Base-by-base conservation (phyloP, 2,329 filamentous ascomycete genomes). In the Trichoderma gracile region DNA sequence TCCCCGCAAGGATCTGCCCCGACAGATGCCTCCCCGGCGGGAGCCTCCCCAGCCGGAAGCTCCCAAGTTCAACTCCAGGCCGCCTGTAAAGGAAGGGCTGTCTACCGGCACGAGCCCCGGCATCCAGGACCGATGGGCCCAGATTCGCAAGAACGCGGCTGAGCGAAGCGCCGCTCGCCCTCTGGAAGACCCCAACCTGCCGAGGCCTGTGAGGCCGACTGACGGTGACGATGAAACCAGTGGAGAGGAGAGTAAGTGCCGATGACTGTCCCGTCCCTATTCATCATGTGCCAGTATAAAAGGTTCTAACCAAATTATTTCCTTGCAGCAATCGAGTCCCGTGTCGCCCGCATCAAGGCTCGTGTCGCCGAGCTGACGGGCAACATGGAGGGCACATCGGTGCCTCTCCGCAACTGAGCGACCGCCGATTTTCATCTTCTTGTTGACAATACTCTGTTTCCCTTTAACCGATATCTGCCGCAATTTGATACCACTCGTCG, bases 301-400 rank as follows among this genome's bases (percentile, higher is more conserved):
- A 17, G 12, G 14, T 54, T 15, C 74, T 77, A 52, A 77, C 67
- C 12, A 14, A 14, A 4, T 2, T 1, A 56, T 49, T 47, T 14
- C 25, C 10, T 21, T 61, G n/a, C 70, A 96, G 92, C 93, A 42
- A 98, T 98, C 72, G 95, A 99, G 78, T 93, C 93, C 55, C 91
- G 95, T 69, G 95, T 98, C 66, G 95, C 95, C 55, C 91, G 95
- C 68, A 99, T 99, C 84, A 98, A 97, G 80, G 95, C 95, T 66
- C 89, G 95, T 67, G 95, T 99, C 65, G 95, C 95, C 59, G 93
- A 97, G 76, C 80, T 99, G 71, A 99, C 95, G 2, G 90, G 90
- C 71, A 91, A 91, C 76, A 91, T 91, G 85, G 90, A 94, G 72
- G 81, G 78, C 49, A 76, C 76, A 25, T 62, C 59, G 6, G 49